Evolutionary conservation across 192 early-diverging fungal genomes (phyloP).

Genomic region (Podila minutissima): DNA sequence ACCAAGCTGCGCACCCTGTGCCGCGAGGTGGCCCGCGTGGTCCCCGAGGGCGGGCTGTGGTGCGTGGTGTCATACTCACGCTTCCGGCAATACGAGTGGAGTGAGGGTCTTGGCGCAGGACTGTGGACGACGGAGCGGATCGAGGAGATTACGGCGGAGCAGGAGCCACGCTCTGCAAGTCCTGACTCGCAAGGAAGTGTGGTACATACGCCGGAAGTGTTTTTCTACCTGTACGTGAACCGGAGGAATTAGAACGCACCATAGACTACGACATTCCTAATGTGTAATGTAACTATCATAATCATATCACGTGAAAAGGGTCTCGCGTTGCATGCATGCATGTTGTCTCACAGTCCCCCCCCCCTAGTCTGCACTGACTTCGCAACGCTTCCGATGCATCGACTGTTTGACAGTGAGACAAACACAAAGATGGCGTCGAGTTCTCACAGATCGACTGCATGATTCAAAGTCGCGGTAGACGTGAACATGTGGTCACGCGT

Average conservation of each 20-base stretch:
- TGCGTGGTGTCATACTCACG: slow-evolving; percentile 31
- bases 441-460: no score
- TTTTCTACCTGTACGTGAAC: slow-evolving; percentile 30
- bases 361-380: no score
- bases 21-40: slow-evolving; percentile 21
- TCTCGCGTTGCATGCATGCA: no score
- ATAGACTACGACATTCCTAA: no score
- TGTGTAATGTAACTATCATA: no score
- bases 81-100: slow-evolving; percentile 39
- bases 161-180: background rate
- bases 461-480: no score
- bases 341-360: no score
- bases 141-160: slow-evolving; percentile 17
- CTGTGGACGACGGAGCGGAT: slow-evolving; percentile 30
- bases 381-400: no score
- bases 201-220: slow-evolving; percentile 30
- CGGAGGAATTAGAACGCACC: background rate
- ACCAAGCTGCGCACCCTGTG: slow-evolving; percentile 27
- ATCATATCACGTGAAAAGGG: no score
- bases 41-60: slow-evolving; percentile 14
- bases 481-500: no score
- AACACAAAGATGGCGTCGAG: no score
- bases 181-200: background rate
- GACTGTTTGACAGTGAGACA: no score
- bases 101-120: slow-evolving; percentile 6